Base-by-base conservation (phyloP, 177 flowering plant genomes). In the Tripterygium wilfordii region DNA sequence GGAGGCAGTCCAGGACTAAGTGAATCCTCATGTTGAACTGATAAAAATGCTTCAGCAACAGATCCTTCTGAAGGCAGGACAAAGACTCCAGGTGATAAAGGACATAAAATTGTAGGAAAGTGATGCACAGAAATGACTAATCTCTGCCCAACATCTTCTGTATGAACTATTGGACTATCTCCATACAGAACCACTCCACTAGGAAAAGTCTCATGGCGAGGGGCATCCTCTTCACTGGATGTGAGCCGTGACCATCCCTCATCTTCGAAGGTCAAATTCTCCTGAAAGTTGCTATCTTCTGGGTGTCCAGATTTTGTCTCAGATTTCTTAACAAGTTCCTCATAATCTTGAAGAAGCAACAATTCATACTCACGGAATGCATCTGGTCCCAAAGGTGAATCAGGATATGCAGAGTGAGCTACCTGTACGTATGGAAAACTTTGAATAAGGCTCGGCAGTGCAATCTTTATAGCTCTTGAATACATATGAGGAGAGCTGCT, bases 351-450 rank as follows among this genome's bases (percentile, higher is more conserved):
- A 40, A 80, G 64, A 33, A 92, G 94, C 66, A 92, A 71, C 47
- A 81, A 64, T 70, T 86, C 82, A 73, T 92, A 92, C 58, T 92
- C 98, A 63, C 40, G 82, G 55, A 70, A 92, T 51, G 98, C 98
- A 68, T 92, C 98, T 38, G 98, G 96, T 29, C 98, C 96, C 54
- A 92, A 69, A 46, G 98, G 98, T 49, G 96, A 88, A 65, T 82
- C 91, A 55, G 89, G 78, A 71, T 73, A 83, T 29, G 80, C 77
- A 24, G 95, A 86, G 69, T 92, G 98, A 42, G 85, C 80, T 35
- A 69, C 50, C 98, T 92, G n/a, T n/a, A n/a, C n/a, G n/a, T n/a
- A n/a, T n/a, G n/a, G n/a, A n/a, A n/a, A n/a, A n/a, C n/a, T n/a
- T n/a, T n/a, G n/a, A n/a, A n/a, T n/a, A n/a, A n/a, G n/a, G n/a